Conservation (phyloP, 805 yeast genomes). For the Ogataea minuta region DNA sequence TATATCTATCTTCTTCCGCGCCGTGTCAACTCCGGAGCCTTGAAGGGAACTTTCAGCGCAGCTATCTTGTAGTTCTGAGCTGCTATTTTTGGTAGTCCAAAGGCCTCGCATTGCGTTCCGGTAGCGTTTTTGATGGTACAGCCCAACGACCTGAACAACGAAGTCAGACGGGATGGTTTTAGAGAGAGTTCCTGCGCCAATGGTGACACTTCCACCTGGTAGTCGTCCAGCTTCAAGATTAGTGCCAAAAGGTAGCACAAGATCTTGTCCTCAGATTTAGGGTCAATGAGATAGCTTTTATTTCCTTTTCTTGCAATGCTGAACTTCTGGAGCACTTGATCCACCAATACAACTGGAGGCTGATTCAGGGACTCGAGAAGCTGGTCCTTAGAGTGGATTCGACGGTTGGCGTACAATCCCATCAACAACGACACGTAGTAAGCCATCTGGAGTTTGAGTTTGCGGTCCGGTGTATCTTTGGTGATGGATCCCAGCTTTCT, state of each 20-base stretch:
- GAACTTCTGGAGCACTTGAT: constrained; percentile 69
- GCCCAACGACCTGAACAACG: constrained; percentile 77
- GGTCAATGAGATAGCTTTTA: constrained; percentile 77
- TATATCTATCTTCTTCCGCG: constrained; percentile 31
- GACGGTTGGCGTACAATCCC: constrained; percentile 75
- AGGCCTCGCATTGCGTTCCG: constrained; percentile 70
- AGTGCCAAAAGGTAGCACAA: constrained; percentile 74
- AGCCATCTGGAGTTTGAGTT: constrained; percentile 62
- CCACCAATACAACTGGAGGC: constrained; percentile 75
- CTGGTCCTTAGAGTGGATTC: constrained; percentile 56
- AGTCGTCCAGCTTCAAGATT: constrained; percentile 73
- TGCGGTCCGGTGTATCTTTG: constrained; percentile 38
- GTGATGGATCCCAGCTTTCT: constrained; percentile 41
- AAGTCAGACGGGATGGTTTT: constrained; percentile 69
- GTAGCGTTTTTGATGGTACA: constrained; percentile 73
- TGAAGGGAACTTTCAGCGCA: constrained; percentile 80
- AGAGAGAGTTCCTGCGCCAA: constrained; percentile 80
- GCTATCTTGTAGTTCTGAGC: constrained; percentile 72
- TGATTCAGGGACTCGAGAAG: constrained; percentile 60
- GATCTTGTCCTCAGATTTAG: constrained; percentile 82
- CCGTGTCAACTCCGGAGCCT: constrained; percentile 79
- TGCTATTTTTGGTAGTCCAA: constrained; percentile 57
- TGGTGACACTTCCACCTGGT: constrained; percentile 71
- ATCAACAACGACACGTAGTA: constrained; percentile 77
- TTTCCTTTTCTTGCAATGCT: constrained; percentile 70